A percentile compares a stretch with the other conserved stretches of the same genome.
phyloP scores from a whole-genome alignment of 1,284 basidiomycete genomes.

The Phlebopus sp. region DNA sequence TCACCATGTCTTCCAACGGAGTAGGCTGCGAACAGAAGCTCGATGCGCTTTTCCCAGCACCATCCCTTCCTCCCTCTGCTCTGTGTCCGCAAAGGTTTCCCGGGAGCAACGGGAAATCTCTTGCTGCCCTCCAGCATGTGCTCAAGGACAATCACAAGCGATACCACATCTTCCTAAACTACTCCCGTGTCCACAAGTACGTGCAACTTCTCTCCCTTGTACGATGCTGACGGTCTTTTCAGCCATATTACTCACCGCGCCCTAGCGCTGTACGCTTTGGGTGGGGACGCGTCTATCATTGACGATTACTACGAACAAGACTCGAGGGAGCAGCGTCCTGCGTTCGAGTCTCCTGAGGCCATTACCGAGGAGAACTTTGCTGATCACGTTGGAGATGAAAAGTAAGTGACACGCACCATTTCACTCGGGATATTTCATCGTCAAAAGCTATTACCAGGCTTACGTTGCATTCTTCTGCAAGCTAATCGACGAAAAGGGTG shows the following conservation, averaged over 20 bases:
- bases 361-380: conserved; percentile 37
- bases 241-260: conserved; percentile 40
- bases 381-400: conserved; percentile 37
- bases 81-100: conserved; percentile 28
- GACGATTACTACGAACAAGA: conserved; percentile 33
- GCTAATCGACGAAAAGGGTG: conserved; percentile 39
- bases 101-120: conserved; percentile 18
- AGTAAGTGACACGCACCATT: conserved; percentile 23
- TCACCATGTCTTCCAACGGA: too few relatives aligned
- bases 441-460: conserved; percentile 48
- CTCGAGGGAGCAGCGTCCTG: conserved; percentile 24
- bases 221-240: not conserved
- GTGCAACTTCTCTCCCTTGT: not conserved
- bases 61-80: conserved; percentile 25
- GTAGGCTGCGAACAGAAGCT: not conserved
- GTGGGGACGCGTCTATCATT: conserved; percentile 30
- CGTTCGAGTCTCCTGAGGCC: conserved; percentile 29
- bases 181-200: conserved; percentile 26
- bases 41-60: not conserved
- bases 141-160: conserved; percentile 28
- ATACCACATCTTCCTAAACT: conserved; percentile 28
- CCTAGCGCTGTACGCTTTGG: conserved; percentile 36
- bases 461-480: conserved; percentile 55
- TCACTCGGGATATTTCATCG: not conserved
- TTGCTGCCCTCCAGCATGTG: conserved; percentile 19